Percentiles rank a stretch among this genome's conserved stretches.
Conservation (phyloP, 768 basidiomycete genomes). For the Imleria badia region DNA sequence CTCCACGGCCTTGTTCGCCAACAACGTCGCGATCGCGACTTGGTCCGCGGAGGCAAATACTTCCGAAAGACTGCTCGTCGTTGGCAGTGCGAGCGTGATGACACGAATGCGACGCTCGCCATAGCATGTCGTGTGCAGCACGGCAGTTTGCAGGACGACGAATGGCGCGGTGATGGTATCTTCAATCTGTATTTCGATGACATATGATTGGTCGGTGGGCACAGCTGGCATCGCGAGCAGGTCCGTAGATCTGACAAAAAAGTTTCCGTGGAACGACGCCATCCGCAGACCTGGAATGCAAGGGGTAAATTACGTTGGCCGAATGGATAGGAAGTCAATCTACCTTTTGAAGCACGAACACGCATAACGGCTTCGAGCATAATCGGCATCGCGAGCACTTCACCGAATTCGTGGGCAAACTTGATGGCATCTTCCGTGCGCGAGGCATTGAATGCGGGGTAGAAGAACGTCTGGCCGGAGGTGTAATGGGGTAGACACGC, state of each 20-base stretch:
- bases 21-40: constrained; percentile 76
- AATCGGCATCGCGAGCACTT: constrained; percentile 89
- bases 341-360: constrained; percentile 94
- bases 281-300: constrained; percentile 73
- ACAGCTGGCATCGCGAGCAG: constrained; percentile 94
- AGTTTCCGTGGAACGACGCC: constrained; percentile 98
- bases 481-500: constrained; percentile 96
- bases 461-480: constrained; percentile 96
- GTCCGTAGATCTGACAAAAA: constrained; percentile 97
- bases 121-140: constrained; percentile 91
- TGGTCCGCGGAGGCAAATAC: constrained; percentile 90
- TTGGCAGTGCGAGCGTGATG: constrained; percentile 83
- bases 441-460: constrained; percentile 95
- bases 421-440: constrained; percentile 96
- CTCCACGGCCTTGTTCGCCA: constrained; percentile 94
- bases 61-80: constrained; percentile 85
- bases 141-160: constrained; percentile 92
- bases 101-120: constrained; percentile 93
- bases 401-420: constrained; percentile 96
- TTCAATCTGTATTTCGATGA: constrained; percentile 94
- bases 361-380: constrained; percentile 98
- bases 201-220: constrained; percentile 94
- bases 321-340: constrained; percentile 3
- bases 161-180: constrained; percentile 89
- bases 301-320: neutral